Evolutionary conservation across 1,284 basidiomycete species (phyloP), one percentile per base, ranked within the genome.

Genomic region (Amylostereum areolatum): DNA sequence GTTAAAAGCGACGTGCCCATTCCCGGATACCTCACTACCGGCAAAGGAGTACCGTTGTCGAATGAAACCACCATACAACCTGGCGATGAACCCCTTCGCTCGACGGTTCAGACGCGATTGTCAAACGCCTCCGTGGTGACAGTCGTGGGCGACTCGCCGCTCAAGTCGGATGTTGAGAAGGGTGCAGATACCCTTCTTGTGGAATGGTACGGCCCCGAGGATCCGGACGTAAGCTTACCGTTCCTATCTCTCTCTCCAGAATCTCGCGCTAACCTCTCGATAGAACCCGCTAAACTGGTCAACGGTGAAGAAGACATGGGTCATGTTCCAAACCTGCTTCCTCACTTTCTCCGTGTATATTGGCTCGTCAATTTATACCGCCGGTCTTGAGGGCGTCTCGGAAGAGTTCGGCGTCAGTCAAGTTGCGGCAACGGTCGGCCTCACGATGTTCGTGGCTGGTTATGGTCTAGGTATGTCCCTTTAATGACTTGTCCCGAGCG

Each of bases 321-420:
- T 85, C 9, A 83, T 81, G 1, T 69, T 66, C 41, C 62, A 80
- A n/a, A 74, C 75, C n/a, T 78, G 77, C 49, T 52, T 81, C 3
- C 69, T 85, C 48, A 81, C 83, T 5, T 72, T 86, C 60, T 77
- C 81, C 60, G 78, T 80, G 41, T 71, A 67, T 53, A 64, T 71
- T 49, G 63, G 65, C 40, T 64, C 62, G n/a, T 60, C 62, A 5
- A 63, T 66, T 45, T 68, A 69, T 73, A 36, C 79, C 69, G 53
- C 75, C 68, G 36, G 67, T 66, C 33, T 71, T 67, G 57, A 57
- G 0, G 63, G 70, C 5, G 66, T 83, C 47, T 64, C 70, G 43
- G 54, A 47, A 1, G 59, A 80, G 27, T 85, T 78, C 55, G 61
- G 67, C 32, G 71, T 84, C 41, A 70, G 72, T 1, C 57, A 68